phyloP scores from a whole-genome alignment of 2,329 filamentous ascomycete genomes.

The Diaporthe sp. region DNA sequence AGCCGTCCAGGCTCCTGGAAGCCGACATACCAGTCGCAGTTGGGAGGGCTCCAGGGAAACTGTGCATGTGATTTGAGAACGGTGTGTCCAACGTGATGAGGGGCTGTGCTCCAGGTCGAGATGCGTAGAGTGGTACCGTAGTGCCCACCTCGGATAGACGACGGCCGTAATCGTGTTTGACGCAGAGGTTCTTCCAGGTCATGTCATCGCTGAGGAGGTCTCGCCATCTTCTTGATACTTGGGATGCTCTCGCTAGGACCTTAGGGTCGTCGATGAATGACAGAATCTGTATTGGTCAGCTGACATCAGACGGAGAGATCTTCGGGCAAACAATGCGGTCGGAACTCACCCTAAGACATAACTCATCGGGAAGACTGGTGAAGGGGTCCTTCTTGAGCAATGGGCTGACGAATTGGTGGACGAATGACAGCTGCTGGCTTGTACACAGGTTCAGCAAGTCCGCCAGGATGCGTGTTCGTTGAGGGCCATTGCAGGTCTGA shows the following conservation, averaged over 20 bases:
- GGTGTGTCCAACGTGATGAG: constrained; percentile 47
- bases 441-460: constrained; percentile 95
- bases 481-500: constrained; percentile 77
- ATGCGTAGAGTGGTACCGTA: constrained; percentile 44
- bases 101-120: constrained; percentile 46
- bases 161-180: constrained; percentile 89
- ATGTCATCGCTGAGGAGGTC: constrained; percentile 96
- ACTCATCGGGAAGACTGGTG: constrained; percentile 88
- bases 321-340: too few species aligned
- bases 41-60: constrained; percentile 56
- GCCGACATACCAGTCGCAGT: constrained; percentile 48
- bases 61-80: constrained; percentile 47
- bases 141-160: constrained; percentile 63
- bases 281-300: constrained; percentile 73
- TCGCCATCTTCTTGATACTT: constrained; percentile 95
- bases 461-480: constrained; percentile 83
- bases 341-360: constrained; percentile 82
- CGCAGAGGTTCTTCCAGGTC: constrained; percentile 97
- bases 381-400: constrained; percentile 97
- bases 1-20: constrained; percentile 67
- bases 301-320: not conserved
- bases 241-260: constrained; percentile 90
- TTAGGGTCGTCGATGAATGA: constrained; percentile 98
- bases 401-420: constrained; percentile 95
- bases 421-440: constrained; percentile 93